Percentiles rank a stretch among this genome's conserved stretches.
These are phyloP conservation scores for Pelargonium citronellum DNA, from an alignment of 441 rosid species.

Conservation along the genomic window DNA sequence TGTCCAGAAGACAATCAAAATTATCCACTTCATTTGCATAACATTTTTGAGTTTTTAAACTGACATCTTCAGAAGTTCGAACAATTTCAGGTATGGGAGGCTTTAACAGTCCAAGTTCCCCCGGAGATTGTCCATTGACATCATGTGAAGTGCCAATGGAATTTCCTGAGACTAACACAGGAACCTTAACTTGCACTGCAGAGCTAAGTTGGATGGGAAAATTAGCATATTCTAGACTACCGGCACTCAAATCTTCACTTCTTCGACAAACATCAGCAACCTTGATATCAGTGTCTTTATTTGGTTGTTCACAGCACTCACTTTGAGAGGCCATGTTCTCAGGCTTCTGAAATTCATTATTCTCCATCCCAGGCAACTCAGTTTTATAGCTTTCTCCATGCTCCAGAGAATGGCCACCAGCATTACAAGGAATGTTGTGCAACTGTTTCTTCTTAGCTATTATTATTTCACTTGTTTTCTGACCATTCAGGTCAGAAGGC, in stretches of 20 bases:
- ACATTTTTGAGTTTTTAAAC: background rate
- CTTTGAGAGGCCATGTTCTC: conserved; percentile 22
- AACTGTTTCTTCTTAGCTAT: conserved; percentile 28
- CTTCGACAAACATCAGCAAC: conserved; percentile 16
- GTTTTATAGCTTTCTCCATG: conserved; percentile 21
- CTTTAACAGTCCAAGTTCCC: background rate
- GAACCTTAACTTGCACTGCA: conserved; percentile 9
- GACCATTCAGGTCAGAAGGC: conserved; percentile 21
- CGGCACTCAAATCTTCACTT: conserved; percentile 17
- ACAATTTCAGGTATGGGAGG: conserved; percentile 5
- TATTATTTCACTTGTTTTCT: conserved; percentile 17
- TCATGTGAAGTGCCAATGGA: background rate
- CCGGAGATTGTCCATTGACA: background rate
- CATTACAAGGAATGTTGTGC: conserved; percentile 25
- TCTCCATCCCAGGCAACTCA: conserved; percentile 26
- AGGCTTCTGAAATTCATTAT: conserved; percentile 25
- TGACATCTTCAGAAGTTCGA: background rate
- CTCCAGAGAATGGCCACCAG: conserved; percentile 21
- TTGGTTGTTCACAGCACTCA: conserved; percentile 22
- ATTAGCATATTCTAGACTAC: conserved; percentile 12
- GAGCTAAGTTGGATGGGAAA: conserved; percentile 11
- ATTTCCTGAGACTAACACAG: background rate
- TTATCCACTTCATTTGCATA: conserved; percentile 1
- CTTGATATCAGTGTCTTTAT: conserved; percentile 19
- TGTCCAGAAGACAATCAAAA: background rate